phyloP scores from a whole-genome alignment of 2,329 filamentous ascomycete species.

The Aspergillus candidus region DNA sequence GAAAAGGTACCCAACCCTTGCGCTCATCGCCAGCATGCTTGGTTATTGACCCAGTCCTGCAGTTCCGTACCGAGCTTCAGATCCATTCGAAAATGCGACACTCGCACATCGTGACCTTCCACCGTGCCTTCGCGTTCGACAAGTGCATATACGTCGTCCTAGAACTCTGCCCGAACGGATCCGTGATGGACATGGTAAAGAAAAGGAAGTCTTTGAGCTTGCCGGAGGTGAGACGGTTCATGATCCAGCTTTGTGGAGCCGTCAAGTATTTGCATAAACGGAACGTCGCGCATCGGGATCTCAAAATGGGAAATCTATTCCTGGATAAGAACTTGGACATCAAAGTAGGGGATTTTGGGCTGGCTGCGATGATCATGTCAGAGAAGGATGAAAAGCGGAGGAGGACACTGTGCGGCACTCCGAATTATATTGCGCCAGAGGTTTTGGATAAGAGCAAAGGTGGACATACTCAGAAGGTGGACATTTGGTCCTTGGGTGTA shows the following conservation, averaged over 20 bases:
- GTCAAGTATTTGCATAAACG: constrained; percentile 97
- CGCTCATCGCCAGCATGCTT: not conserved
- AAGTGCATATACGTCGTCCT: constrained; percentile 88
- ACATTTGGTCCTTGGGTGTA: constrained; percentile 96
- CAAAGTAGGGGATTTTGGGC: constrained; percentile 94
- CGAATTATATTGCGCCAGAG: constrained; percentile 96
- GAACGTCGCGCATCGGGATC: constrained; percentile 90
- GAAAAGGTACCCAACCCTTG: constrained; percentile 38
- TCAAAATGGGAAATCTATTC: constrained; percentile 98
- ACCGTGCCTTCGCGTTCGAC: constrained; percentile 85
- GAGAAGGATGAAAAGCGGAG: constrained; percentile 81
- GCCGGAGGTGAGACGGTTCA: constrained; percentile 88
- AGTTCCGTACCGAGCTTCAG: constrained; percentile 79
- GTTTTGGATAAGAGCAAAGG: constrained; percentile 91
- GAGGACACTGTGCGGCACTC: constrained; percentile 92
- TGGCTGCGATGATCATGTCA: constrained; percentile 85
- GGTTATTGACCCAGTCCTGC: constrained; percentile 8
- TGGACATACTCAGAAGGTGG: constrained; percentile 95
- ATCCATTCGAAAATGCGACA: constrained; percentile 98
- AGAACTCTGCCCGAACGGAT: constrained; percentile 91
- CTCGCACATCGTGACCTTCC: constrained; percentile 91
- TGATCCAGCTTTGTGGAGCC: constrained; percentile 89
- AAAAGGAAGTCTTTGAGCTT: constrained; percentile 84
- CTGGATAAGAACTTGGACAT: constrained; percentile 92
- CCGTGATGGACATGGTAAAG: constrained; percentile 96